phyloP scores from a whole-genome alignment of 2,329 filamentous ascomycete genomes.

The Curvularia spicifera region DNA sequence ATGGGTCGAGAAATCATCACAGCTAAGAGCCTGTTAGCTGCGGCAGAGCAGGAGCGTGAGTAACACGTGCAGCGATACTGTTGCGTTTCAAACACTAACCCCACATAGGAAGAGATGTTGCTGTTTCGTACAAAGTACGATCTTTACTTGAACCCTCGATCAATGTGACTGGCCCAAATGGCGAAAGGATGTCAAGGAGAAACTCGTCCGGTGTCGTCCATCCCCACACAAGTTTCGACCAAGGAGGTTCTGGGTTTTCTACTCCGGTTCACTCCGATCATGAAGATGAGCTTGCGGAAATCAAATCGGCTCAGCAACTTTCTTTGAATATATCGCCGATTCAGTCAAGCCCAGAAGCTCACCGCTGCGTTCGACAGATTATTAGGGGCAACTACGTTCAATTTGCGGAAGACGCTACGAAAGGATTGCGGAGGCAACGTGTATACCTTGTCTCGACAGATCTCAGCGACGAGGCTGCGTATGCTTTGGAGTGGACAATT shows the following conservation, averaged over 20 bases:
- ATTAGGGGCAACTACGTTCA: conserved; percentile 83
- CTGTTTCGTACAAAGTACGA: conserved; percentile 62
- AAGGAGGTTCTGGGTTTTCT: conserved; percentile 63
- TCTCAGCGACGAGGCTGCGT: conserved; percentile 89
- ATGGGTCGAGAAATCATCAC: conserved; percentile 49
- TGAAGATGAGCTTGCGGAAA: conserved; percentile 82
- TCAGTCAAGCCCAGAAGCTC: conserved; percentile 74
- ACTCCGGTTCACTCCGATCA: conserved; percentile 81
- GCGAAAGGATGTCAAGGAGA: conserved; percentile 61
- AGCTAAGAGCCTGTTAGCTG: conserved; percentile 70
- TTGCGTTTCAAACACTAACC: conserved; percentile 19
- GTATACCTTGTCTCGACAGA: conserved; percentile 97
- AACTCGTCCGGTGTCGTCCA: conserved; percentile 67
- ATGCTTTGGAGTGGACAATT: conserved; percentile 96
- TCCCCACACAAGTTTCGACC: conserved; percentile 84
- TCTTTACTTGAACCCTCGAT: conserved; percentile 73
- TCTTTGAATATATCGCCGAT: conserved; percentile 81
- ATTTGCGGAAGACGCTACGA: conserved; percentile 78
- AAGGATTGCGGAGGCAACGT: conserved; percentile 77
- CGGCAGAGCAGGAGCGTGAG: conserved; percentile 80
- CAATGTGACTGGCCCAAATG: conserved; percentile 66
- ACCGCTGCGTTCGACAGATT: conserved; percentile 86
- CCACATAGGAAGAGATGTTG: conserved; percentile 55
- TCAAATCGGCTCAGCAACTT: conserved; percentile 86
- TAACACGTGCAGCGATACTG: background rate